Conservation (phyloP, 169 alveolate genomes). For the Toxoplasma gondii region DNA sequence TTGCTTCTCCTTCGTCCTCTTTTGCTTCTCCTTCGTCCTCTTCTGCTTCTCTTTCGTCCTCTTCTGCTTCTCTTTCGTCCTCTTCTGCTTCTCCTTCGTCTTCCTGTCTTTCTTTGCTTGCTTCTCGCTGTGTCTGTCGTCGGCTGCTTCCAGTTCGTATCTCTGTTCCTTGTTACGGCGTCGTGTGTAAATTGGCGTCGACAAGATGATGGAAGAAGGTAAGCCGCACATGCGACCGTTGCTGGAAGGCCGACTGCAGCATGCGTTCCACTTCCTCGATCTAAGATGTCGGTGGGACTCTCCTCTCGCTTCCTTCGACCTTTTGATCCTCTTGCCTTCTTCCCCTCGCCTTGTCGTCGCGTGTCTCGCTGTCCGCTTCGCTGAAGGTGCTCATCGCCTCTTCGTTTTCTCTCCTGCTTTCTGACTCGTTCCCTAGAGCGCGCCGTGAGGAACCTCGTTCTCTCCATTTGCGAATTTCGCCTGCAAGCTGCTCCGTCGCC, state of each 20-base stretch:
- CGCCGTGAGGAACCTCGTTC: slow-evolving; percentile 42
- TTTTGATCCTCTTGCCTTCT: too few species aligned
- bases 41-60: not conserved
- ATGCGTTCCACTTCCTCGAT: too few species aligned
- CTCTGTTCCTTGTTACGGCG: not conserved
- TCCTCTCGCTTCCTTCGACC: too few species aligned
- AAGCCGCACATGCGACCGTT: not conserved
- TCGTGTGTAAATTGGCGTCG: not conserved
- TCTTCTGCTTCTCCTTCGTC: not conserved
- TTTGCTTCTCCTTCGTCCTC: not conserved
- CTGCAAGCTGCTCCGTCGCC: slow-evolving; percentile 29
- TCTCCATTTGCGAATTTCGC: slow-evolving; percentile 61
- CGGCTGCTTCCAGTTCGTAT: not conserved
- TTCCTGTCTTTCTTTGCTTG: not conserved
- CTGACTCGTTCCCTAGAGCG: not conserved
- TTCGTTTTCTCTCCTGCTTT: not conserved
- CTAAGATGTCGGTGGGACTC: too few species aligned
- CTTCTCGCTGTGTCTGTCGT: too few species aligned
- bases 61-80: not conserved
- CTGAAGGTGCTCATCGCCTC: too few species aligned
- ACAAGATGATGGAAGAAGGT: not conserved
- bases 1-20: not conserved
- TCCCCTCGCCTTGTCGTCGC: too few species aligned
- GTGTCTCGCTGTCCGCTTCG: too few species aligned
- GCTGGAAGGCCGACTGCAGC: not conserved